These are phyloP conservation scores for Diaporthe citri DNA, from an alignment of 2,329 filamentous ascomycete genomes.

Conservation along the genomic window DNA sequence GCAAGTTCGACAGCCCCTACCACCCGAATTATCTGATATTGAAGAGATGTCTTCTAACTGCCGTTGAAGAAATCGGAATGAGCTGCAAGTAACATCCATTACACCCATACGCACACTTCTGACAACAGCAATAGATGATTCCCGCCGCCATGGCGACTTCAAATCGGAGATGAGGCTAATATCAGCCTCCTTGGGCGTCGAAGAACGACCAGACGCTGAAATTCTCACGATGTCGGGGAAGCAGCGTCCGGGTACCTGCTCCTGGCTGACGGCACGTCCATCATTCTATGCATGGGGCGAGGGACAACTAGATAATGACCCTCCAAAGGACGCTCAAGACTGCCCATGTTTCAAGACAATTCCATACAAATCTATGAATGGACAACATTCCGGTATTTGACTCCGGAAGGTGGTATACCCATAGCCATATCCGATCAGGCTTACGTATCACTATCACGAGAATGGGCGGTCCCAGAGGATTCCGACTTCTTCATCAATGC, in stretches of 20 bases:
- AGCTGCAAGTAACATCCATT: not conserved
- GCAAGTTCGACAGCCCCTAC: not conserved
- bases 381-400: not conserved
- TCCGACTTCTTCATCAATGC: not conserved
- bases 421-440: not conserved
- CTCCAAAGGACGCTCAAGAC: not conserved
- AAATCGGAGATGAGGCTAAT: not conserved
- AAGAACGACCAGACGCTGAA: not conserved
- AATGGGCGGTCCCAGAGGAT: not conserved
- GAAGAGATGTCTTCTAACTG: not conserved
- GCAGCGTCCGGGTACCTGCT: not conserved
- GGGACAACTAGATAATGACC: not conserved
- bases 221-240: not conserved
- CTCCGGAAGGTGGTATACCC: not conserved
- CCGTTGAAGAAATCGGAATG: not conserved
- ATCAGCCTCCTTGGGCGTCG: not conserved
- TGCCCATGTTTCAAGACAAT: not conserved
- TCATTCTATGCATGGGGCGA: not conserved
- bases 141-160: not conserved
- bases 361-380: not conserved
- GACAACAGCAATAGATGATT: not conserved
- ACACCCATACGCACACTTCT: not conserved
- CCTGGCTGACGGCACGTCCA: not conserved
- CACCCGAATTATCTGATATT: not conserved
- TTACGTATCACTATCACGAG: not conserved